Evolutionary conservation across 2,329 filamentous ascomycete genomes (phyloP).

Genomic region (Penicillium brevicompactum): DNA sequence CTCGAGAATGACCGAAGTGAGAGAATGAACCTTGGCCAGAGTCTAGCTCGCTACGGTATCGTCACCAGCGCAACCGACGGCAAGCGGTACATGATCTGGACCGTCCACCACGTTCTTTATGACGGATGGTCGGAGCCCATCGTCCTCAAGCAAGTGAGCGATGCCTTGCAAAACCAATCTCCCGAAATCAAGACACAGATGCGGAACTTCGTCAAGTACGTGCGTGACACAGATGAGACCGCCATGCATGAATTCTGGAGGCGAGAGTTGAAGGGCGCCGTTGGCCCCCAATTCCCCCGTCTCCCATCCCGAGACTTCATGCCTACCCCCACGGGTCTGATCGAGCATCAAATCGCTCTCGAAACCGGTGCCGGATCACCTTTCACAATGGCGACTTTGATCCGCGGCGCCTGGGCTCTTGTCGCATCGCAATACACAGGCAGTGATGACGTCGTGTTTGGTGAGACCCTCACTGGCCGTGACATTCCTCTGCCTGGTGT

Average conservation of each 20-base stretch:
- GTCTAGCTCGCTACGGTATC: slow-evolving; percentile 40
- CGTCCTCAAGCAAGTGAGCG: slow-evolving; percentile 37
- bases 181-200: slow-evolving; percentile 35
- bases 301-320: slow-evolving; percentile 52
- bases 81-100: slow-evolving; percentile 49
- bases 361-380: slow-evolving; percentile 23
- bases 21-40: slow-evolving; percentile 37
- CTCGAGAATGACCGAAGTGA: slow-evolving; percentile 29
- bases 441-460: slow-evolving; percentile 51
- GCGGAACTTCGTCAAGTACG: slow-evolving; percentile 53
- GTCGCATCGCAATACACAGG: slow-evolving; percentile 49
- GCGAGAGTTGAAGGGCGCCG: slow-evolving; percentile 47
- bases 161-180: slow-evolving; percentile 24
- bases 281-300: slow-evolving; percentile 53
- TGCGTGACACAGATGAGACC: slow-evolving; percentile 45
- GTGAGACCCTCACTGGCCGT: slow-evolving; percentile 53
- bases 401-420: slow-evolving; percentile 53
- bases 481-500: slow-evolving; percentile 48
- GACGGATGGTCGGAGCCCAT: slow-evolving; percentile 51
- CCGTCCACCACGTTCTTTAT: slow-evolving; percentile 55
- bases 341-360: slow-evolving; percentile 46
- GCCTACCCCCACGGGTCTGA: slow-evolving; percentile 45
- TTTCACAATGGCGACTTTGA: slow-evolving; percentile 51
- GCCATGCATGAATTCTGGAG: slow-evolving; percentile 52
- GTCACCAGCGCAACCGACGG: slow-evolving; percentile 25